These are phyloP conservation scores for Suillus variegatus DNA, from an alignment of 768 basidiomycete genomes.

Conservation along the genomic window DNA sequence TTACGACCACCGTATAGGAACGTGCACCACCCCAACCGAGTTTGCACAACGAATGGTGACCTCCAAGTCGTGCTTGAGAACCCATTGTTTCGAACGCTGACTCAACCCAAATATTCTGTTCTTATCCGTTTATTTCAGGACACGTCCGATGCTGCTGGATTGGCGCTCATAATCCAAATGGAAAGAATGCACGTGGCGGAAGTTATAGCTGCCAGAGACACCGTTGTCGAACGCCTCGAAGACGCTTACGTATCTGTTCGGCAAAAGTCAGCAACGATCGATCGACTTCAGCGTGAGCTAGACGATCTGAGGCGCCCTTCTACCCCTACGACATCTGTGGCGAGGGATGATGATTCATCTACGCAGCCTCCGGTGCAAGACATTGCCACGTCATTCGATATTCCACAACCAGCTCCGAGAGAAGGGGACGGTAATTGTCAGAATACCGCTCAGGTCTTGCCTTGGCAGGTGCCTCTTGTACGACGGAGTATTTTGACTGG, in stretches of 20 bases:
- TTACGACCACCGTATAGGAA: background rate
- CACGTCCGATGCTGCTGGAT: constrained; percentile 36
- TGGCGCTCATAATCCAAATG: constrained; percentile 55
- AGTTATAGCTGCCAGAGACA: constrained; percentile 64
- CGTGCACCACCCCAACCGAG: background rate
- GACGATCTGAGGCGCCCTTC: constrained; percentile 27
- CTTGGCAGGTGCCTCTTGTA: constrained; percentile 1
- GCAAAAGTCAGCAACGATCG: constrained; percentile 57
- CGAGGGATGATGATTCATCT: background rate
- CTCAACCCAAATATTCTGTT: background rate
- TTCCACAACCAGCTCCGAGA: background rate
- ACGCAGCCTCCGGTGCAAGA: background rate
- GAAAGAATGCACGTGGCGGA: constrained; percentile 56
- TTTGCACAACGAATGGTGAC: constrained; percentile 6
- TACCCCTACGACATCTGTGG: constrained; percentile 16
- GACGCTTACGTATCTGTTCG: constrained; percentile 61
- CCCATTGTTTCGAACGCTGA: background rate
- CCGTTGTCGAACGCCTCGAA: constrained; percentile 55
- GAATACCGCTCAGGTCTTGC: background rate
- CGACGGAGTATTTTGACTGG: background rate
- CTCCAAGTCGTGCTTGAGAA: constrained; percentile 2
- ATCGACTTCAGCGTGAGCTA: constrained; percentile 45
- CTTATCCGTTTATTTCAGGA: constrained; percentile 12
- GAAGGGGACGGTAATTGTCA: background rate
- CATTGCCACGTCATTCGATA: background rate